phyloP scores from a whole-genome alignment of 164 flowering plant species.

The Cinnamomum chago region DNA sequence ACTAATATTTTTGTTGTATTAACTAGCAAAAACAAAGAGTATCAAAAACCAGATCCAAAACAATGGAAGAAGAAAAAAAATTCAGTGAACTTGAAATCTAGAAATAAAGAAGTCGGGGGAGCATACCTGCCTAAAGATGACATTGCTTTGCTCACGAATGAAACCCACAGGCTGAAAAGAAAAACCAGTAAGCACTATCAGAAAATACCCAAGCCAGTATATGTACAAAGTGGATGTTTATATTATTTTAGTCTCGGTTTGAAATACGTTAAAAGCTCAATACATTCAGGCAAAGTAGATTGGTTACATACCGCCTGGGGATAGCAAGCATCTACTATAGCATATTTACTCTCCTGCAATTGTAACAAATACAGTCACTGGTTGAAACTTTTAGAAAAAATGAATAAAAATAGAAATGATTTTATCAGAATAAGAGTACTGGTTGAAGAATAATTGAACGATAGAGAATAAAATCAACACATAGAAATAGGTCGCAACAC shows the following conservation, averaged over 20 bases:
- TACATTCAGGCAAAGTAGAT: neutral
- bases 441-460: no score
- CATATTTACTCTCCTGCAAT: constrained; percentile 86
- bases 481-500: no score
- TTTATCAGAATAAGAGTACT: no score
- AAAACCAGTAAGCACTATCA: constrained; percentile 6
- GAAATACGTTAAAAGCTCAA: neutral
- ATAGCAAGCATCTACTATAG: constrained; percentile 75
- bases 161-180: constrained; percentile 84
- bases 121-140: constrained; percentile 77
- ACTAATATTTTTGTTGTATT: no score
- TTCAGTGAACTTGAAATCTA: no score
- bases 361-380: constrained; percentile 9
- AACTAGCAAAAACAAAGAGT: no score
- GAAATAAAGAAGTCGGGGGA: neutral
- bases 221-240: neutral
- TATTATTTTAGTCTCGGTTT: neutral
- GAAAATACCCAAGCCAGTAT: neutral
- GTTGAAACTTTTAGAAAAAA: neutral
- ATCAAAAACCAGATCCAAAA: no score
- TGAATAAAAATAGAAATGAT: no score
- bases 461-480: no score
- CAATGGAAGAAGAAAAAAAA: no score
- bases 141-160: constrained; percentile 85
- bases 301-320: constrained; percentile 61